Conservation (phyloP, 495 filamentous ascomycete genomes). For the Daldinia caldariorum region DNA sequence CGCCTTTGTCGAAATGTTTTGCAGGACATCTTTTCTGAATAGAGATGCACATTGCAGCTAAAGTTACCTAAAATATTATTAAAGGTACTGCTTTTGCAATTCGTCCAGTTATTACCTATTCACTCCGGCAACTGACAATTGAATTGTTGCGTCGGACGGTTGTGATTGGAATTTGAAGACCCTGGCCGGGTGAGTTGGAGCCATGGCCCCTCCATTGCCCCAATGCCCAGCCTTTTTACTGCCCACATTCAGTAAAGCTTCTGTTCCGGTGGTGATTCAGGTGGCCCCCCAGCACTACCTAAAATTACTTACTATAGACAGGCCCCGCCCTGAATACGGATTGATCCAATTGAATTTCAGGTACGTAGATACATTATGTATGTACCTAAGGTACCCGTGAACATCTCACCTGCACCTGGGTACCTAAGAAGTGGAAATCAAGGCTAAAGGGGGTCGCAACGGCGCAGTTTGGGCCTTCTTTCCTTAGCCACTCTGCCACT, state of each 20-base stretch:
- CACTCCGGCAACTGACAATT: conserved; percentile 15
- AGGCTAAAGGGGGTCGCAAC: conserved; percentile 12
- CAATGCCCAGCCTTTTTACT: conserved; percentile 37
- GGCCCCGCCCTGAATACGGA: conserved; percentile 28
- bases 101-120: neutral
- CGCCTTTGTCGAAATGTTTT: neutral
- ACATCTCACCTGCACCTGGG: too few species aligned
- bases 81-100: neutral
- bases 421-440: neutral
- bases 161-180: conserved; percentile 32
- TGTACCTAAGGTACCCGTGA: neutral
- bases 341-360: neutral
- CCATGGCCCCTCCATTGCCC: conserved; percentile 39
- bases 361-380: conserved; percentile 6
- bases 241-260: conserved; percentile 33
- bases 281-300: conserved; percentile 31
- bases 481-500: conserved; percentile 19
- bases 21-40: neutral
- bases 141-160: conserved; percentile 2
- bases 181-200: conserved; percentile 21
- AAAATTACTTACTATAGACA: conserved; percentile 30
- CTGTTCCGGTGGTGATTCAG: conserved; percentile 33
- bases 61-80: too few species aligned
- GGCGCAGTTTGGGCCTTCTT: conserved; percentile 2
- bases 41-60: neutral